Percentiles rank a stretch among this genome's conserved stretches.
Conservation (phyloP, 1,139 yeast genomes). For the Wickerhamiella infanticola region DNA sequence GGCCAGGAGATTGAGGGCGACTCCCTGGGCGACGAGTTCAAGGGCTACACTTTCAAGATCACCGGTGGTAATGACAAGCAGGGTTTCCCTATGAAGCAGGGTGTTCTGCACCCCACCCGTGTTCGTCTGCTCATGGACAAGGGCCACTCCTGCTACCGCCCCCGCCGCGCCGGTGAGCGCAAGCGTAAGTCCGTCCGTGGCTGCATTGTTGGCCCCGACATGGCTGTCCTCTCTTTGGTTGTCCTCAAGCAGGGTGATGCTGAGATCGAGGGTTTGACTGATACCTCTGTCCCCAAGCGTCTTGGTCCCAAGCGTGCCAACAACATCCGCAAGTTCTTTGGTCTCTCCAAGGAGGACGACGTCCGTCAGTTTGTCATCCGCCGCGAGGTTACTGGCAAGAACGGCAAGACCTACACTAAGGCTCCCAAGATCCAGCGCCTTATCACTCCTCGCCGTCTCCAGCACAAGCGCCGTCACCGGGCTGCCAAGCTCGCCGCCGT, state of each 20-base stretch:
- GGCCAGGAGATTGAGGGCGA: constrained; percentile 99
- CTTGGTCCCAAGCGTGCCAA: constrained; percentile 99
- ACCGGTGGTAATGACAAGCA: constrained; percentile 99
- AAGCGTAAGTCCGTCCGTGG: constrained; percentile 99
- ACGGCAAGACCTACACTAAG: constrained; percentile 97
- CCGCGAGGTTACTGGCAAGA: constrained; percentile 88
- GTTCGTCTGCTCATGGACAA: constrained; percentile 87
- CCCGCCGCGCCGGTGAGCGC: constrained; percentile 99
- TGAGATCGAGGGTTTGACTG: constrained; percentile 93
- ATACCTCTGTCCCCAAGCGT: constrained; percentile 91
- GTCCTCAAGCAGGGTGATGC: constrained; percentile 95
- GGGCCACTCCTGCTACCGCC: constrained; percentile 99
- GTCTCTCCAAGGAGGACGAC: constrained; percentile 94
- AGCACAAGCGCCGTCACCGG: constrained; percentile 97
- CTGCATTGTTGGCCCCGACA: constrained; percentile 95
- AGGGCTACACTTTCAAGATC: constrained; percentile 97
- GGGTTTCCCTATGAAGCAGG: constrained; percentile 99
- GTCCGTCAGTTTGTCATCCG: constrained; percentile 92
- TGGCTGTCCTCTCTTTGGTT: constrained; percentile 86
- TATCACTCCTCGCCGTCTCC: constrained; percentile 97
- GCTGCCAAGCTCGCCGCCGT: constrained; percentile 92
- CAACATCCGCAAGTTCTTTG: constrained; percentile 98
- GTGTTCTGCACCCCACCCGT: constrained; percentile 99
- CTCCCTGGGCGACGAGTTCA: constrained; percentile 95
- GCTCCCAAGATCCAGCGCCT: constrained; percentile 99